Evolutionary conservation across 495 filamentous ascomycete genomes (phyloP).

Genomic region (Schizothecium vesticola): DNA sequence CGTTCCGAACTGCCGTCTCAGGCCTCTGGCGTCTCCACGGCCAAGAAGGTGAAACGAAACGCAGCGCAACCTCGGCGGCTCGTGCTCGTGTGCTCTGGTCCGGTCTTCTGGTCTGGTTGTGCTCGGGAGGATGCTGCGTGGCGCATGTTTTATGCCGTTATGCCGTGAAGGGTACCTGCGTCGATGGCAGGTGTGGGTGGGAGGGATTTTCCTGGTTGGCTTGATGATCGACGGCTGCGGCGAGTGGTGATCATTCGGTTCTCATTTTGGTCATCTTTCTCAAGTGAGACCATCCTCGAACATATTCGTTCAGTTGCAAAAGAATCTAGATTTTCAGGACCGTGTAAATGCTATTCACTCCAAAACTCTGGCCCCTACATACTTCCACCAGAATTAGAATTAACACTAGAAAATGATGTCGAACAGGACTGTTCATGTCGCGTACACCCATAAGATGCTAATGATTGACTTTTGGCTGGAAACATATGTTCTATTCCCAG

Average conservation of each 20-base stretch:
- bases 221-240: not conserved
- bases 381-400: not conserved
- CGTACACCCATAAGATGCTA: not conserved
- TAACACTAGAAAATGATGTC: not conserved
- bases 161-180: not conserved
- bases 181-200: not conserved
- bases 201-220: not conserved
- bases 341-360: not conserved
- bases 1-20: not conserved
- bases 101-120: not conserved
- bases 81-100: not conserved
- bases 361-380: not conserved
- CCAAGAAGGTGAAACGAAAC: not conserved
- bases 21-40: not conserved
- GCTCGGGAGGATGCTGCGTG: not conserved
- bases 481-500: not conserved
- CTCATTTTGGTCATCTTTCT: not conserved
- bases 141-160: not conserved
- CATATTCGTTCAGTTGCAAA: not conserved
- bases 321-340: not conserved
- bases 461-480: not conserved
- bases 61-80: not conserved
- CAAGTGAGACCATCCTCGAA: too few species aligned
- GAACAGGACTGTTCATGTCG: not conserved
- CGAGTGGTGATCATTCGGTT: not conserved